phyloP scores from a whole-genome alignment of 352 stramenopile species.

The Phytophthora idaei region DNA sequence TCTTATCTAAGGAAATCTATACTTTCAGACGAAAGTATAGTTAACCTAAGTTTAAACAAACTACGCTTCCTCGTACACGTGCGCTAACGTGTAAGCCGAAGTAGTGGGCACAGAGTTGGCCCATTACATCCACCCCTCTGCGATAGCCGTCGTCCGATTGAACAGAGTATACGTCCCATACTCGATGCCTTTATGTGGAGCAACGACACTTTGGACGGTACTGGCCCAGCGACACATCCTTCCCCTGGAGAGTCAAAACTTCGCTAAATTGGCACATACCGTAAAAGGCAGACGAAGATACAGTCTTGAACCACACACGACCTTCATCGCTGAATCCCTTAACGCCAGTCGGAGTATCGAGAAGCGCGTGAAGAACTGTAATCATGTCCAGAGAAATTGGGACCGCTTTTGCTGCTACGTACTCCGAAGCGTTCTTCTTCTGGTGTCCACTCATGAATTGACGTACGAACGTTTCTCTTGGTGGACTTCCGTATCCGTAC shows the following conservation, averaged over 20 bases:
- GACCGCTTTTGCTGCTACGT: neutral
- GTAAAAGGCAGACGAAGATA: slow-evolving; percentile 19
- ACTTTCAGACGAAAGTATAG: too few relatives aligned
- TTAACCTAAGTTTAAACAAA: too few relatives aligned
- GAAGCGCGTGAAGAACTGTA: slow-evolving; percentile 1
- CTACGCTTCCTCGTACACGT: too few relatives aligned
- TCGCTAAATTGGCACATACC: slow-evolving; percentile 22
- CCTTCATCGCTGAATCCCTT: neutral
- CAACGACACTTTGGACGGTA: neutral
- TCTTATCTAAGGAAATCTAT: too few relatives aligned
- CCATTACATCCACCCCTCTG: slow-evolving; percentile 4
- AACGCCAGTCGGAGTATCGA: neutral
- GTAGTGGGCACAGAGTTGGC: too few relatives aligned
- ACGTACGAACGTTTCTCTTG: slow-evolving; percentile 1
- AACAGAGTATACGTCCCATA: slow-evolving; percentile 10
- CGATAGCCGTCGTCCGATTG: slow-evolving; percentile 3
- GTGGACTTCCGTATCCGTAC: slow-evolving; percentile 5
- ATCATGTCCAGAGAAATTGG: neutral
- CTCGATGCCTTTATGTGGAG: neutral
- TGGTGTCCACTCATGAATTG: slow-evolving; percentile 7
- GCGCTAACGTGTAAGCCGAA: too few relatives aligned
- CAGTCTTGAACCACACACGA: slow-evolving; percentile 7
- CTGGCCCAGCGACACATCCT: slow-evolving; percentile 4
- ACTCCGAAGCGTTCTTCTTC: slow-evolving; percentile 5
- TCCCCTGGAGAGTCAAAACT: slow-evolving; percentile 16